A percentile compares a stretch with the other conserved stretches of the same genome.
These are phyloP conservation scores for Thermomucor indicae-seudaticae DNA, from an alignment of 371 early-diverging fungal species.

Conservation along the genomic window DNA sequence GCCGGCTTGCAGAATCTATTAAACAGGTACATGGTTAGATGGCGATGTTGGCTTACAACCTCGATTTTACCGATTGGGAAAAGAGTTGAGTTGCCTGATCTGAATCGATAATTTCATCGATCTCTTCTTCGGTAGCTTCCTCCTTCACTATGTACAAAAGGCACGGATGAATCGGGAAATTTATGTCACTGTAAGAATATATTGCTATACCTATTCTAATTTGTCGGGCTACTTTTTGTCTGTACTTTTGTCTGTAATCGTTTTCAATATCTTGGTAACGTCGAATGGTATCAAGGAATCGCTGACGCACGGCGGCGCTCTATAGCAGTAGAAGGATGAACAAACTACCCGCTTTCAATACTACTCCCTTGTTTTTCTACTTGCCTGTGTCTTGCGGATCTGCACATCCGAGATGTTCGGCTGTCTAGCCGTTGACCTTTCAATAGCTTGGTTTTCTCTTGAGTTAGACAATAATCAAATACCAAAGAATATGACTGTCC, in stretches of 20 bases:
- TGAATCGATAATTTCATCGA: slow-evolving; percentile 65
- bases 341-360: too few species aligned
- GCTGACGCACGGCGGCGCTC: slow-evolving; percentile 67
- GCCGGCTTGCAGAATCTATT: slow-evolving; percentile 59
- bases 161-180: background rate
- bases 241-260: slow-evolving; percentile 75
- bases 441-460: too few species aligned
- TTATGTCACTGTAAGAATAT: background rate
- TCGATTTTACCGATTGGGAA: slow-evolving; percentile 62
- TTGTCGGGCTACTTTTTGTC: slow-evolving; percentile 81
- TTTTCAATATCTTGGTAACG: slow-evolving; percentile 78
- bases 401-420: slow-evolving; percentile 23
- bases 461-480: too few species aligned
- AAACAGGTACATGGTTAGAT: background rate
- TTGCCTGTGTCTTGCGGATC: slow-evolving; percentile 31
- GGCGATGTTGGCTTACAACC: background rate
- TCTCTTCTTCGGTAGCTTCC: slow-evolving; percentile 70
- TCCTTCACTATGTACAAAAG: slow-evolving; percentile 58
- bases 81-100: slow-evolving; percentile 69
- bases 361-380: background rate
- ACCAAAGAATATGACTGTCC: too few species aligned
- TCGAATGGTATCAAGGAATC: slow-evolving; percentile 78
- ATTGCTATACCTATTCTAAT: slow-evolving; percentile 67
- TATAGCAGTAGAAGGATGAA: slow-evolving; percentile 12
- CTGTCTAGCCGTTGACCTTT: slow-evolving; percentile 14